These are phyloP conservation scores for Aphanomyces stellatus DNA, from an alignment of 352 stramenopile species.

Conservation along the genomic window DNA sequence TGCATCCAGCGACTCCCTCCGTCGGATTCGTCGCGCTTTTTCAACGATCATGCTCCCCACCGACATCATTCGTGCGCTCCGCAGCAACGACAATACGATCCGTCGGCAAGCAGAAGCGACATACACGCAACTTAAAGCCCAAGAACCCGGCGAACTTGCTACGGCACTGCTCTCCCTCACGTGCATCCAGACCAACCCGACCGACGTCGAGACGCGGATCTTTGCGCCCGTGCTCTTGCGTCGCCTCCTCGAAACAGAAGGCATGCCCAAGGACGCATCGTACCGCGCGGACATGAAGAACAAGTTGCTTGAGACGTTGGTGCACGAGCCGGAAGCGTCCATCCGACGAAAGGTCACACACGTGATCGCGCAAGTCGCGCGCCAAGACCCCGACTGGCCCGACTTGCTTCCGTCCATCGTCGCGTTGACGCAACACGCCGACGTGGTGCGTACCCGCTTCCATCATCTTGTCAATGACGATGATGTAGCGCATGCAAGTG, in stretches of 20 bases:
- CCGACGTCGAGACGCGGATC: conserved; percentile 48
- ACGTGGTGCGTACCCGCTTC: conserved; percentile 25
- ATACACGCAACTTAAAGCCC: conserved; percentile 57
- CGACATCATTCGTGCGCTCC: conserved; percentile 3
- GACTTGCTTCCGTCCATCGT: conserved; percentile 62
- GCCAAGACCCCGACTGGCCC: conserved; percentile 51
- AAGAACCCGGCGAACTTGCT: conserved; percentile 57
- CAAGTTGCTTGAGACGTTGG: conserved; percentile 63
- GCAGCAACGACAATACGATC: conserved; percentile 18
- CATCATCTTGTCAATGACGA: not conserved
- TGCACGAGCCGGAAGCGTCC: conserved; percentile 50
- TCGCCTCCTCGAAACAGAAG: conserved; percentile 47
- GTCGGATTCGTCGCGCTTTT: no score
- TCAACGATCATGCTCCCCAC: conserved; percentile 5
- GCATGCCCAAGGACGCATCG: conserved; percentile 35
- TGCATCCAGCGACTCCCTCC: no score
- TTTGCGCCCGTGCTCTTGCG: conserved; percentile 76
- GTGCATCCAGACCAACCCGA: conserved; percentile 32
- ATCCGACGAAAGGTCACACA: conserved; percentile 79
- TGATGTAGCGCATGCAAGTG: conserved; percentile 36
- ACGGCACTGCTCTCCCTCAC: conserved; percentile 51
- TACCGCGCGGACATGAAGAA: conserved; percentile 59
- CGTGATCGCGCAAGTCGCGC: conserved; percentile 64
- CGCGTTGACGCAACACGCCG: conserved; percentile 42
- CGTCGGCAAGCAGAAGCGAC: conserved; percentile 49